phyloP scores from a whole-genome alignment of 129 eudicot genomes.

The Tagetes erecta region DNA sequence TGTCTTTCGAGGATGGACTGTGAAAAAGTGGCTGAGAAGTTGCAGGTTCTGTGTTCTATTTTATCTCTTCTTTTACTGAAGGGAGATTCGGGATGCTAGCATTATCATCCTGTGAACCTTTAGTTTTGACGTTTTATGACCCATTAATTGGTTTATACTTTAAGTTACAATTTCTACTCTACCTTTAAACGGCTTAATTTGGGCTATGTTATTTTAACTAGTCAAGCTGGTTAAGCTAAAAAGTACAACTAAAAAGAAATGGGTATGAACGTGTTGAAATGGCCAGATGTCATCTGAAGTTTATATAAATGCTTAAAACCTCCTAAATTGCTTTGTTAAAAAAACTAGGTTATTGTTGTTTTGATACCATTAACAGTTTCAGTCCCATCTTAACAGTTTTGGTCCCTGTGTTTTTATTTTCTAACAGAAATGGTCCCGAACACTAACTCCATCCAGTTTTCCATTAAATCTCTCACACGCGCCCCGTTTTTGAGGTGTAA shows the following conservation, averaged over 20 bases:
- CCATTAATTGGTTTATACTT: not conserved
- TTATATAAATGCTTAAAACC: not conserved
- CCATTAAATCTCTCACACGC: too few relatives aligned
- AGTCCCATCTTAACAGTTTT: too few relatives aligned
- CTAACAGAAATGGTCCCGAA: too few relatives aligned
- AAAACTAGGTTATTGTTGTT: not conserved
- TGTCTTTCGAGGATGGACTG: constrained; percentile 99
- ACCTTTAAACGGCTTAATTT: not conserved
- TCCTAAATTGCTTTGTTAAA: not conserved
- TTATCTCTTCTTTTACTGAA: not conserved
- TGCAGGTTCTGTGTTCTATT: constrained; percentile 50
- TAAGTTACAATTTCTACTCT: not conserved
- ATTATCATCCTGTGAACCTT: constrained; percentile 8
- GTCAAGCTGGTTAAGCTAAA: not conserved
- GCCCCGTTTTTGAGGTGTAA: too few relatives aligned
- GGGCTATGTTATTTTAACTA: not conserved
- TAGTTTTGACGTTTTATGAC: not conserved
- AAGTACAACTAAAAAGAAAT: not conserved
- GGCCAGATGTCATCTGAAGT: not conserved
- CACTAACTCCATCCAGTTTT: too few relatives aligned
- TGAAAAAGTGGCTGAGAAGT: constrained; percentile 95
- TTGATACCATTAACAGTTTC: too few relatives aligned
- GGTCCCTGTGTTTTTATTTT: too few relatives aligned
- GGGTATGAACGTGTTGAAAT: not conserved
- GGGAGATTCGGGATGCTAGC: not conserved